Evolutionary conservation across 2,329 filamentous ascomycete genomes (phyloP), one percentile per base, ranked within the genome.

Genomic region (Xylariaceae sp.): DNA sequence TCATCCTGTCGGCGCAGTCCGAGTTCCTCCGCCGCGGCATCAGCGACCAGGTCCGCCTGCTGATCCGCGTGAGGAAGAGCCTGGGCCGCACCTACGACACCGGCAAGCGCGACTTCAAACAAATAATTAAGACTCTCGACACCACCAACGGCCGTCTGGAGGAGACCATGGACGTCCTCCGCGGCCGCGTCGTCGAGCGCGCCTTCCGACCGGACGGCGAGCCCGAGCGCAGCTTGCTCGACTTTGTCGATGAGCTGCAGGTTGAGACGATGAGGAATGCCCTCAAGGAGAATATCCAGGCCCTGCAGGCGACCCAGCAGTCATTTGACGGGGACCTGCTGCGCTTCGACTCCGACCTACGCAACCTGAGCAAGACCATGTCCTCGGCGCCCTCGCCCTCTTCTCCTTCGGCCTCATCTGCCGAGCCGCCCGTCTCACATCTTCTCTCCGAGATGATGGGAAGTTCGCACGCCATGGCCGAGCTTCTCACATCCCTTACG

Each of bases 391-490:
- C 56, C 10, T 53, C 50, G 16, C 54, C 53, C 3, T 41, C 48
- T 19, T 56, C 58, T 3, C 52, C 58, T 0, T 58, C 57, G 30
- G 52, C 51, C 6, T 61, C 62, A 2, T 50, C 60, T 13, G 50
- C 54, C 3, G 55, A 63, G 30, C 56, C 52, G 6, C 60, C 67
- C 1, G 66, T 79, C 28, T 61, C 70, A 3, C 60, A 68, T 4
- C 64, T 77, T 26, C 63, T 85, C n/a, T 63, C 70, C 19, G 65
- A 68, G 3, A 69, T 94, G 22, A 78, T 89, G 43, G 68, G 68
- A 11, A 79, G 90, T 46, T 89, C 89, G 0, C 79, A 84, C 42
- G 77, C 80, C 48, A 90, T 93, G 78, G 90, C 89, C 5, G 71
- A 80, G 37, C 71, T 87, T 5, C 73, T 96, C 2, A 75, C 86